Base-by-base conservation (phyloP, 352 stramenopile genomes). In the Phytophthora pisi region DNA sequence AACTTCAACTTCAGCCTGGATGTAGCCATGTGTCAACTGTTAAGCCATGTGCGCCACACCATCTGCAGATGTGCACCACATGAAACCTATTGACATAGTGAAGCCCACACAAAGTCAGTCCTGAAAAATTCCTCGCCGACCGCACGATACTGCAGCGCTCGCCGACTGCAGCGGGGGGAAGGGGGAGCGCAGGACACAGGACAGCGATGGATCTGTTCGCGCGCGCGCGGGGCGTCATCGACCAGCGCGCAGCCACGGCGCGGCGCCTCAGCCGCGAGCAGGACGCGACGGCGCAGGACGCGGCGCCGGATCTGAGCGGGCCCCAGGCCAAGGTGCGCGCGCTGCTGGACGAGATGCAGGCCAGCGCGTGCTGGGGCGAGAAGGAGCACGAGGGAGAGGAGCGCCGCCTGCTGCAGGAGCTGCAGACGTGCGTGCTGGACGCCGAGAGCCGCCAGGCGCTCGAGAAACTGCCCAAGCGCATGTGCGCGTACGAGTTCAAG, bases 401-500 rank as follows among this genome's bases (percentile, higher is more conserved):
- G 68, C 74, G 58, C 2, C 59, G 75, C 2, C 64, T 86, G 57
- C 63, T 93, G 24, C 50, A 77, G 18, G 74, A 82, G 62, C 73
- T 93, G 24, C 80, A 85, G 54, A 72, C 42, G 30, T 91, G 81
- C 51, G 82, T 92, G 20, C 47, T 92, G 57, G 82, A 91, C 58
- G 82, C 80, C 10, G 68, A 71, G 46, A 73, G 64, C 26, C 70
- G 74, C 16, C 64, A 69, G 15, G 77, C 66, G 51, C 75, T 93
- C 20, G 77, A 89, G 62, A 74, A 81, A 51, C 66, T 93, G 49
- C 85, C 86, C 51, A 96, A 96, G 68, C 86, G 88, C 71, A 96
- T 97, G 82, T 97, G 91, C 58, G 90, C 91, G 45, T 97, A 97
- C 71, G 89, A 96, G 61, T 99, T 99, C 78, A 96, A 93, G 66